Percentiles rank a stretch among this genome's conserved stretches.
These are phyloP conservation scores for Melanogaster broomeanus DNA, from an alignment of 768 basidiomycete species.

Conservation along the genomic window DNA sequence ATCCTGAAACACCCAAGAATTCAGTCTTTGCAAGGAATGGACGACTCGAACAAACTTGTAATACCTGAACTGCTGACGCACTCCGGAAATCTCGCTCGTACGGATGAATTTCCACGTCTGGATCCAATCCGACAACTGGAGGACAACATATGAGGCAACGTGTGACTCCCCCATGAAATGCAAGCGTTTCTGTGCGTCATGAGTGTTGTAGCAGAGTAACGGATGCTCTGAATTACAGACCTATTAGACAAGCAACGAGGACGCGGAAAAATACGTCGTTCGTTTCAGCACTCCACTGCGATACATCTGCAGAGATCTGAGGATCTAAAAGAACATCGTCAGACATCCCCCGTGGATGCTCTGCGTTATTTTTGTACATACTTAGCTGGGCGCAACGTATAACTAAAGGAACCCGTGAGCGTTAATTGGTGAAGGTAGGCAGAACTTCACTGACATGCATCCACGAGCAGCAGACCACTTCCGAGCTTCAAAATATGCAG, in stretches of 20 bases:
- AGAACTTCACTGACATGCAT: constrained; percentile 61
- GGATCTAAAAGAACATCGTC: constrained; percentile 36
- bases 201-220: background rate
- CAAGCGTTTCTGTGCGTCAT: constrained; percentile 59
- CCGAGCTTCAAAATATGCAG: constrained; percentile 60
- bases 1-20: constrained; percentile 41
- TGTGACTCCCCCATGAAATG: constrained; percentile 72
- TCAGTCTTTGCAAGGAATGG: background rate
- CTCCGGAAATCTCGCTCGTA: constrained; percentile 41
- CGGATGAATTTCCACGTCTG: constrained; percentile 24
- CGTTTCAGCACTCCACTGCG: constrained; percentile 56
- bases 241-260: constrained; percentile 65
- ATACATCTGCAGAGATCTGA: constrained; percentile 35
- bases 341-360: background rate
- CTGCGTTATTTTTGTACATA: constrained; percentile 33
- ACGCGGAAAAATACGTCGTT: constrained; percentile 53
- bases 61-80: constrained; percentile 67
- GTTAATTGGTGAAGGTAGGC: constrained; percentile 1
- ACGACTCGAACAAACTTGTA: constrained; percentile 7
- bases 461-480: constrained; percentile 56
- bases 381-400: constrained; percentile 78
- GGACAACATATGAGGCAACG: constrained; percentile 54
- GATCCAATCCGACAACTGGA: constrained; percentile 43
- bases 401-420: constrained; percentile 45
- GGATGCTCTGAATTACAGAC: constrained; percentile 33